Conservation (phyloP, 805 yeast species). For the Kodamaea kakaduensis region DNA sequence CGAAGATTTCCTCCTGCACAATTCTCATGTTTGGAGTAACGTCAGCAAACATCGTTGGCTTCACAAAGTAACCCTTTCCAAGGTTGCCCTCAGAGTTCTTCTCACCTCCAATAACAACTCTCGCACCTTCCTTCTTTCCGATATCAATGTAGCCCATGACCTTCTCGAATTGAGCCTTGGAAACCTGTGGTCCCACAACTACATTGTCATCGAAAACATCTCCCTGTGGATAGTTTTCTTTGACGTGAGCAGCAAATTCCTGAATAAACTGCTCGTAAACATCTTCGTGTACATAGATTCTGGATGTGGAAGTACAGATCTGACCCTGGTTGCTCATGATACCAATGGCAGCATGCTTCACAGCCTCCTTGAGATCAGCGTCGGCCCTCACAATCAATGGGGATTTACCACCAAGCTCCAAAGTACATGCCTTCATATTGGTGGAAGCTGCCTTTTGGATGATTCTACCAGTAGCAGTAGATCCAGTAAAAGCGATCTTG, state of each 20-base stretch:
- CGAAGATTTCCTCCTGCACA: constrained; percentile 80
- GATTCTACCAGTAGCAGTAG: constrained; percentile 59
- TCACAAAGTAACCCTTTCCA: constrained; percentile 58
- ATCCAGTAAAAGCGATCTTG: constrained; percentile 55
- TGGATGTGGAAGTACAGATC: constrained; percentile 64
- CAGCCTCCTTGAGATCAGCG: constrained; percentile 62
- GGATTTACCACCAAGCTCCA: constrained; percentile 74
- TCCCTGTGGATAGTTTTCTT: constrained; percentile 51
- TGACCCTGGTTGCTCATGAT: constrained; percentile 65
- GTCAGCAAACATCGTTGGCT: constrained; percentile 74
- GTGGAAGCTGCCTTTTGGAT: constrained; percentile 59
- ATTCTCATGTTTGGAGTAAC: constrained; percentile 62
- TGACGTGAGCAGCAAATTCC: constrained; percentile 43
- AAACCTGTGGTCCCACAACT: constrained; percentile 61
- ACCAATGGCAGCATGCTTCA: constrained; percentile 65
- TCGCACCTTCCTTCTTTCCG: constrained; percentile 45
- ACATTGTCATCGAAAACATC: constrained; percentile 45
- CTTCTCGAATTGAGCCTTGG: constrained; percentile 53
- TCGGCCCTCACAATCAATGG: constrained; percentile 61
- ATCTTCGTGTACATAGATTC: constrained; percentile 54
- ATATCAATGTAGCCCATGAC: constrained; percentile 37
- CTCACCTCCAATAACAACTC: constrained; percentile 39
- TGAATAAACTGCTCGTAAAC: constrained; percentile 52
- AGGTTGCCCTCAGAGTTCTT: constrained; percentile 34
- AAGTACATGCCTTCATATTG: constrained; percentile 59